These are phyloP conservation scores for Xylaria sp. DNA, from an alignment of 2,329 filamentous ascomycete species.

Conservation along the genomic window DNA sequence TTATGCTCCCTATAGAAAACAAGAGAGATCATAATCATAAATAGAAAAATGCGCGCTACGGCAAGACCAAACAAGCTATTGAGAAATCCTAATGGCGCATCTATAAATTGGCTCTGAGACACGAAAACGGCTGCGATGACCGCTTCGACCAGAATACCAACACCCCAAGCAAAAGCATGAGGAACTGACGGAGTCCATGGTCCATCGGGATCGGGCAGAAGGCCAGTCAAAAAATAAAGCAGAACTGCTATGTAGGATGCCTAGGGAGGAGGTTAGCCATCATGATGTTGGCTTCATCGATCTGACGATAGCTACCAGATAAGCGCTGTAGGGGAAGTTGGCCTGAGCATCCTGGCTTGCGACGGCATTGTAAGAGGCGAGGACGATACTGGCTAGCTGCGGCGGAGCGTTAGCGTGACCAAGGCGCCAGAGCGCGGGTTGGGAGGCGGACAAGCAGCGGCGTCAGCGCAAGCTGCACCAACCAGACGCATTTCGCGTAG, in stretches of 20 bases:
- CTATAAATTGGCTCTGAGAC: conserved; percentile 39
- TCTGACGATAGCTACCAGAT: conserved; percentile 38
- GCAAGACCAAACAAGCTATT: conserved; percentile 41
- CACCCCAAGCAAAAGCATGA: conserved; percentile 47
- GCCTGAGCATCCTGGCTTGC: conserved; percentile 35
- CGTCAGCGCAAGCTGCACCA: conserved; percentile 43
- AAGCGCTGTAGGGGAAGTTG: conserved; percentile 49
- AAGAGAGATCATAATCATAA: conserved; percentile 44
- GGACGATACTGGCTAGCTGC: conserved; percentile 43
- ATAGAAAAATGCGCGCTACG: conserved; percentile 41
- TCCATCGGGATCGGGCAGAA: conserved; percentile 52
- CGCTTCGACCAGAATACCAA: conserved; percentile 43
- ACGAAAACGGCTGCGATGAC: conserved; percentile 46
- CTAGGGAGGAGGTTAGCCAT: conserved; percentile 28
- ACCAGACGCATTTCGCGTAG: conserved; percentile 45
- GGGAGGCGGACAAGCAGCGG: conserved; percentile 36
- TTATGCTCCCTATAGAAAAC: conserved; percentile 43
- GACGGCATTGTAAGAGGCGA: conserved; percentile 43
- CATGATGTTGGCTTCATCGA: neutral
- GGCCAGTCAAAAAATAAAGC: conserved; percentile 49
- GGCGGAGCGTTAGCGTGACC: neutral
- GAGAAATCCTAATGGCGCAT: conserved; percentile 39
- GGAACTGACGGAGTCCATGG: conserved; percentile 48
- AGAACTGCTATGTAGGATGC: conserved; percentile 49
- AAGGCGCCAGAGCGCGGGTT: neutral